These are phyloP conservation scores for Papiliotrema terrestris DNA, from an alignment of 1,284 basidiomycete species.

Conservation along the genomic window DNA sequence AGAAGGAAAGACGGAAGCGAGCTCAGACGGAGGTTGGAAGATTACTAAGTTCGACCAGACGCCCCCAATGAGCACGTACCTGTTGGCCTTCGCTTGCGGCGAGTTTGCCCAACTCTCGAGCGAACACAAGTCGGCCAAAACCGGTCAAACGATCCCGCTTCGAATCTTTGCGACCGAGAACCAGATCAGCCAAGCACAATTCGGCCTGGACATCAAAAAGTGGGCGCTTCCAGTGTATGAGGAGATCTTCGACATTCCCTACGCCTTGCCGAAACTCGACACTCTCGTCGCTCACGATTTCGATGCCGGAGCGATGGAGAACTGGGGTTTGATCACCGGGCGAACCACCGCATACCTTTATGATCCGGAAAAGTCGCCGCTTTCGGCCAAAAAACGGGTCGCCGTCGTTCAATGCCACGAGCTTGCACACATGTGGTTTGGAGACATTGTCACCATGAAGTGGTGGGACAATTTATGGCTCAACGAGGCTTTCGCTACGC, in stretches of 20 bases:
- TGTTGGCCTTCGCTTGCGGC: slow-evolving; percentile 88
- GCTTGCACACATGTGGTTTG: slow-evolving; percentile 62
- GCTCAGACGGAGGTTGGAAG: slow-evolving; percentile 59
- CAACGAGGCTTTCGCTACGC: slow-evolving; percentile 74
- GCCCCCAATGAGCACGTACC: slow-evolving; percentile 83
- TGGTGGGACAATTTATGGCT: slow-evolving; percentile 88
- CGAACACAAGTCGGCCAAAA: slow-evolving; percentile 75
- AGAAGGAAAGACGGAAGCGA: slow-evolving; percentile 40
- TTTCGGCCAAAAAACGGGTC: slow-evolving; percentile 74
- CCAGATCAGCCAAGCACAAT: slow-evolving; percentile 64
- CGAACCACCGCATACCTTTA: slow-evolving; percentile 78
- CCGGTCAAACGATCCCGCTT: slow-evolving; percentile 75
- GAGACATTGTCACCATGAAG: slow-evolving; percentile 85
- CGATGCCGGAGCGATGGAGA: slow-evolving; percentile 93
- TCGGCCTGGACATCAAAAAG: slow-evolving; percentile 82
- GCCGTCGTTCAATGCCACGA: slow-evolving; percentile 62
- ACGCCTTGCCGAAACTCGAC: slow-evolving; percentile 89
- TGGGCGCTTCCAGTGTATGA: slow-evolving; percentile 90
- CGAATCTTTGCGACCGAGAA: slow-evolving; percentile 88
- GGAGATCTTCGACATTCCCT: slow-evolving; percentile 83
- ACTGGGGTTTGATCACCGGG: slow-evolving; percentile 91
- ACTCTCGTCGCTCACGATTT: slow-evolving; percentile 80
- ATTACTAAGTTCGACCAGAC: slow-evolving; percentile 73
- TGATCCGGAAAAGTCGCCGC: slow-evolving; percentile 71
- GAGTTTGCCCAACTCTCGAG: slow-evolving; percentile 70